Evolutionary conservation across 768 basidiomycete genomes (phyloP).

Genomic region (Cystobasidiopsis lactophilus): DNA sequence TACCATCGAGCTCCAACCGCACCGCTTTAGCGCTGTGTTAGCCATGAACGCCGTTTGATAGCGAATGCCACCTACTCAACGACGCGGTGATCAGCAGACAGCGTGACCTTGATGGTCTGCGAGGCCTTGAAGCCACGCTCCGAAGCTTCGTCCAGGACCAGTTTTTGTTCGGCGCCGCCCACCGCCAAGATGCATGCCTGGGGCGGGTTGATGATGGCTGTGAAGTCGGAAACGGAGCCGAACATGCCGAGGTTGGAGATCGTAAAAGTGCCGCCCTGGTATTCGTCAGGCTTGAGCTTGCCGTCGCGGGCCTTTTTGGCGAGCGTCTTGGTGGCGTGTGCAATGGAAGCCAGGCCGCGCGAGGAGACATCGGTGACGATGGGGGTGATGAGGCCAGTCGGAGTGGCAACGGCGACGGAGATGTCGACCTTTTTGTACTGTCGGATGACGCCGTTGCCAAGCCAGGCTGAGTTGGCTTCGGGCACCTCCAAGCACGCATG

Average conservation of each 20-base stretch:
- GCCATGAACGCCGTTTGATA: not conserved
- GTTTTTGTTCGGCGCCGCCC: slow-evolving; percentile 60
- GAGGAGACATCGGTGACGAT: slow-evolving; percentile 81
- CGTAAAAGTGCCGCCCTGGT: slow-evolving; percentile 98
- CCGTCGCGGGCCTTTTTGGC: slow-evolving; percentile 93
- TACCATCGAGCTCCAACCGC: slow-evolving; percentile 78
- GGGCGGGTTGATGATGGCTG: slow-evolving; percentile 96
- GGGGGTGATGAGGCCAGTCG: slow-evolving; percentile 86
- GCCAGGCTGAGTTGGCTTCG: slow-evolving; percentile 93
- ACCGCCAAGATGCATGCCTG: slow-evolving; percentile 96
- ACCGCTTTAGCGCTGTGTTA: slow-evolving; percentile 27
- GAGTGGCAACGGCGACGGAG: slow-evolving; percentile 87
- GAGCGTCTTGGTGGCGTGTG: slow-evolving; percentile 70
- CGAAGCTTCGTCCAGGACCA: slow-evolving; percentile 66
- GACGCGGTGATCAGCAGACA: slow-evolving; percentile 83
- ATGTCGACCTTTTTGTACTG: slow-evolving; percentile 98
- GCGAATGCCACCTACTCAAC: slow-evolving; percentile 36
- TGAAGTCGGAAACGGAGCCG: slow-evolving; percentile 69
- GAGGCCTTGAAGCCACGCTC: slow-evolving; percentile 86
- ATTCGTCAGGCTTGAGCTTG: slow-evolving; percentile 81
- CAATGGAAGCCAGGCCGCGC: slow-evolving; percentile 82
- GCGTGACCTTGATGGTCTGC: slow-evolving; percentile 82
- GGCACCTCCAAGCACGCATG: slow-evolving; percentile 85
- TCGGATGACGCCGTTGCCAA: slow-evolving; percentile 70
- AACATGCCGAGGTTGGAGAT: slow-evolving; percentile 99